Conservation (phyloP, 2,329 filamentous ascomycete genomes). For the Elsinoe arachidis region DNA sequence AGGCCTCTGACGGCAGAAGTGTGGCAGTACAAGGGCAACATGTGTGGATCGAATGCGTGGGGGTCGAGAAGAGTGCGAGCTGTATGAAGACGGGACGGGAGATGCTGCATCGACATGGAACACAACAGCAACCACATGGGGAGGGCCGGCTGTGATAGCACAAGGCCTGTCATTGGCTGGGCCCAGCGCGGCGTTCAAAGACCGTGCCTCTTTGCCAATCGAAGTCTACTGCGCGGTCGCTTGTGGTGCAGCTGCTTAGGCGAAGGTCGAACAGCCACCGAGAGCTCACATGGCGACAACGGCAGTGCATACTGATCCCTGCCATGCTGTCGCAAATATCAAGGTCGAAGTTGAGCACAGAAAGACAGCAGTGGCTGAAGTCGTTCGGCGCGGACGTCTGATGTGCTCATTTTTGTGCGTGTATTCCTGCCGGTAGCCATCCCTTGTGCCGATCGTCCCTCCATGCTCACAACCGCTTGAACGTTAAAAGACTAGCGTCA, state of each 20-base stretch:
- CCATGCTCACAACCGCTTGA: not conserved
- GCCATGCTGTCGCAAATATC: no score
- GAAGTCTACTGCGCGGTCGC: not conserved
- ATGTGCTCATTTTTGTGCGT: not conserved
- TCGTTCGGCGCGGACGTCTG: not conserved
- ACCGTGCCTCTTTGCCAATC: slow-evolving; percentile 6
- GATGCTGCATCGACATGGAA: not conserved
- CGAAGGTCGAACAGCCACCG: no score
- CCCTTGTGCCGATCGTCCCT: not conserved
- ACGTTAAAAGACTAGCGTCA: not conserved
- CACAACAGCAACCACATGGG: slow-evolving; percentile 3
- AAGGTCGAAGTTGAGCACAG: no score
- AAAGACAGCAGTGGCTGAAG: no score
- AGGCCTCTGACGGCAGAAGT: not conserved
- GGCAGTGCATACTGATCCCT: no score
- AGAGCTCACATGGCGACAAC: no score
- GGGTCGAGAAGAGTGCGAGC: not conserved
- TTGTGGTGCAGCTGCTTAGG: no score
- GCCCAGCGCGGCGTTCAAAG: not conserved
- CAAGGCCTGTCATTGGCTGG: not conserved
- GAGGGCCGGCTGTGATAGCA: not conserved
- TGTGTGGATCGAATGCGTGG: not conserved
- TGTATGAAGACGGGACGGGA: not conserved
- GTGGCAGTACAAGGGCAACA: slow-evolving; percentile 7
- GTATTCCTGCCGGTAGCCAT: not conserved